Evolutionary conservation across 352 stramenopile genomes (phyloP).

Genomic region (Plasmopara viticola): DNA sequence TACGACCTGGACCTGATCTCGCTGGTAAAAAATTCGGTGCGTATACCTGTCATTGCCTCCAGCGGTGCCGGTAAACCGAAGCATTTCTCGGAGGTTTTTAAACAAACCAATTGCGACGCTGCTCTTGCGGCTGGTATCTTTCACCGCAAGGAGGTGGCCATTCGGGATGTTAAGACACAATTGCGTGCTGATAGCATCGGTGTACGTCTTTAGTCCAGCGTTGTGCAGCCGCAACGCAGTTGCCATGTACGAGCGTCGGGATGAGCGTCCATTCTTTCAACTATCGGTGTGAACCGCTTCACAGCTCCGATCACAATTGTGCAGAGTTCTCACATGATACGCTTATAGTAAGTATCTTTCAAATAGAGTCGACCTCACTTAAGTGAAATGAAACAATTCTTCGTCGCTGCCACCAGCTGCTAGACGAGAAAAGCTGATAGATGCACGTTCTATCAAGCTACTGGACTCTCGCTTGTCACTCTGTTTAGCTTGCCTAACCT

Average conservation of each 20-base stretch:
- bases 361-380: neutral
- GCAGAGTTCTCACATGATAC: neutral
- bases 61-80: conserved; percentile 90
- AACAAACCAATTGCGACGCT: conserved; percentile 87
- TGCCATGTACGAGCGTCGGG: neutral
- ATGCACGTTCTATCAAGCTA: conserved; percentile 2
- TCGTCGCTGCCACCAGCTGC: conserved; percentile 2
- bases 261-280: conserved; percentile 1
- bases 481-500: conserved; percentile 4
- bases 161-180: conserved; percentile 91
- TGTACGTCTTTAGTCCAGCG: conserved; percentile 63
- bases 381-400: conserved; percentile 28
- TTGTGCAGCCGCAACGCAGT: conserved; percentile 9
- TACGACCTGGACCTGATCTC: conserved; percentile 66
- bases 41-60: conserved; percentile 96
- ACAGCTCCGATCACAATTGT: neutral
- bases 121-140: conserved; percentile 98
- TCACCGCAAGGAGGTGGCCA: conserved; percentile 95
- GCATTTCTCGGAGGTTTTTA: conserved; percentile 96
- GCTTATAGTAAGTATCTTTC: neutral
- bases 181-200: conserved; percentile 70
- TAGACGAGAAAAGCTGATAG: conserved; percentile 8
- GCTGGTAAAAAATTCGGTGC: conserved; percentile 83
- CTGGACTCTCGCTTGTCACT: neutral
- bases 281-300: neutral